Conservation (phyloP, 2,329 filamentous ascomycete genomes). For the Didymella sp. region DNA sequence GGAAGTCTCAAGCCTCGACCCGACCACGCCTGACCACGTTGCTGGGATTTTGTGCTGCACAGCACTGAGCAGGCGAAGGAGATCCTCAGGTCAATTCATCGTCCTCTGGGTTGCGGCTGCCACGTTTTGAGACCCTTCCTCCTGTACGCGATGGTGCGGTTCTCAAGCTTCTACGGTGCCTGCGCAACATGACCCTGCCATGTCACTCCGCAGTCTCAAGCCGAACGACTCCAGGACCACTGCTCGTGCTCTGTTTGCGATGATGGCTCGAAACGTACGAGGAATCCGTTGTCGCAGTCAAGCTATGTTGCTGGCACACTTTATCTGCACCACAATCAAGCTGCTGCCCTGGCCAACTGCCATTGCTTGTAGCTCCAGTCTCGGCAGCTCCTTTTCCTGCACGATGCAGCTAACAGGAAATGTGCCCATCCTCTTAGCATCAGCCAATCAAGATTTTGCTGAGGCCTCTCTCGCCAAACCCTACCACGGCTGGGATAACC, state of each 20-base stretch:
- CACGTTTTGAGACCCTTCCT: slow-evolving; percentile 33
- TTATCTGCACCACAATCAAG: slow-evolving; percentile 33
- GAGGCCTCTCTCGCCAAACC: slow-evolving; percentile 37
- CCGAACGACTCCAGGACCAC: slow-evolving; percentile 21
- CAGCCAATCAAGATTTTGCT: slow-evolving; percentile 14
- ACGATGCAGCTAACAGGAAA: slow-evolving; percentile 35
- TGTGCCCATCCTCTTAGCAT: slow-evolving; percentile 3
- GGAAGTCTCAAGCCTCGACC: slow-evolving; percentile 36
- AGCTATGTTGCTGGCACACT: slow-evolving; percentile 14
- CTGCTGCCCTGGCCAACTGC: slow-evolving; percentile 9
- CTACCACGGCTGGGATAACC: slow-evolving; percentile 33
- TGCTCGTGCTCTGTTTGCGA: slow-evolving; percentile 7
- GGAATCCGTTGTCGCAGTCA: slow-evolving; percentile 2
- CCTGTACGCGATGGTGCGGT: slow-evolving; percentile 3
- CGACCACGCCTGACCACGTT: slow-evolving; percentile 45
- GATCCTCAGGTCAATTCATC: slow-evolving; percentile 9
- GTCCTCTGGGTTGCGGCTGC: slow-evolving; percentile 36
- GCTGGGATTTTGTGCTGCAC: slow-evolving; percentile 39
- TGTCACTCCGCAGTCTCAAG: slow-evolving; percentile 11
- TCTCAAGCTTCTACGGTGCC: slow-evolving; percentile 10
- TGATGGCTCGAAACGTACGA: slow-evolving; percentile 3
- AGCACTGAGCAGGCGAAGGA: slow-evolving; percentile 19
- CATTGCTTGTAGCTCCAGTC: slow-evolving; percentile 16
- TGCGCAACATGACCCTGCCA: slow-evolving; percentile 6
- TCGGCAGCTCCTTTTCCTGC: slow-evolving; percentile 40